These are phyloP conservation scores for Gentiana dahurica DNA, from an alignment of 257 asterid genomes.

Conservation along the genomic window DNA sequence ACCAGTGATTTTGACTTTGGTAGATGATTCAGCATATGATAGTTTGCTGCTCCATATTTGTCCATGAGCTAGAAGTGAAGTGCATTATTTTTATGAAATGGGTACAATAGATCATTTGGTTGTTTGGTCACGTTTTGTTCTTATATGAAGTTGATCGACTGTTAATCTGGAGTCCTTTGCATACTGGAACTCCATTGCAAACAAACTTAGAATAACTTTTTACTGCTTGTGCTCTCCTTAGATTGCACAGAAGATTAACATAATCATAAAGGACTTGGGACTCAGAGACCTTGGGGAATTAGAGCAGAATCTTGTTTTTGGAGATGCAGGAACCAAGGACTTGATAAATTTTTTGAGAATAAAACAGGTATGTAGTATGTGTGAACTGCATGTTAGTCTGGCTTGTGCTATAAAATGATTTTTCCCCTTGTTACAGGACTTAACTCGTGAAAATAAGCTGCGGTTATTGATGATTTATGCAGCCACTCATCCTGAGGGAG, in stretches of 20 bases:
- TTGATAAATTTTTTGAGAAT: conserved; percentile 71
- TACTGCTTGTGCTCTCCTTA: conserved; percentile 16
- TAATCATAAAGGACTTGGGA: conserved; percentile 63
- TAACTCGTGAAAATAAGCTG: conserved; percentile 77
- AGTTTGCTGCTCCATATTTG: neutral
- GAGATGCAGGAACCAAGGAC: conserved; percentile 96
- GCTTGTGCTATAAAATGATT: neutral
- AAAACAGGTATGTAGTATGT: conserved; percentile 45
- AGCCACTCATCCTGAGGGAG: conserved; percentile 84
- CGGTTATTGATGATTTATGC: conserved; percentile 97
- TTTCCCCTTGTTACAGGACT: conserved; percentile 49
- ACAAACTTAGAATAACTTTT: neutral
- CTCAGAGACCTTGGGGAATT: conserved; percentile 91
- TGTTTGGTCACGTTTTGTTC: neutral
- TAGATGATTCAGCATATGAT: neutral
- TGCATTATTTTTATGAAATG: too few relatives aligned
- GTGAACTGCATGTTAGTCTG: neutral
- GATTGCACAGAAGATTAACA: conserved; percentile 92
- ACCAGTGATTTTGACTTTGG: neutral
- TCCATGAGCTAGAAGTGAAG: neutral
- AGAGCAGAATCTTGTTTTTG: conserved; percentile 97
- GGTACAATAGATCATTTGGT: neutral
- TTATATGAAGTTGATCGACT: neutral
- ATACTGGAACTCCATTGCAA: neutral
- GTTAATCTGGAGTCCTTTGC: neutral